Conservation (phyloP, 2,329 filamentous ascomycete species). For the Sporothrix curviconia region DNA sequence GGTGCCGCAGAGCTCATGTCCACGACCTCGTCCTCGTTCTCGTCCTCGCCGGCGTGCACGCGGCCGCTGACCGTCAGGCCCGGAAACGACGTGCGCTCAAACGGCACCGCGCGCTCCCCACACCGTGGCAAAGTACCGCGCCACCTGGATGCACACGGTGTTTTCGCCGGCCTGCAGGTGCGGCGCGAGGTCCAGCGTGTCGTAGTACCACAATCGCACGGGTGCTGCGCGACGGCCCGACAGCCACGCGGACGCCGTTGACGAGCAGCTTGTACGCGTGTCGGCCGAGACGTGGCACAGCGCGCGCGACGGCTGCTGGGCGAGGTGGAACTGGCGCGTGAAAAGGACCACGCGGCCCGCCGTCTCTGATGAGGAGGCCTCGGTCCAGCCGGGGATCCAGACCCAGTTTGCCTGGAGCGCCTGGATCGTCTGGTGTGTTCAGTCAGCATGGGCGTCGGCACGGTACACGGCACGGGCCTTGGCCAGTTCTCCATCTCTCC, state of each 20-base stretch:
- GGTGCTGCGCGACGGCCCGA: constrained; percentile 32
- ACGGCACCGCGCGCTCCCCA: constrained; percentile 27
- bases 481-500: too few species aligned
- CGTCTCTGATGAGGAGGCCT: too few species aligned
- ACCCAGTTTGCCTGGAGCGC: too few species aligned
- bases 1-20: constrained; percentile 11
- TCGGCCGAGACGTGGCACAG: constrained; percentile 29
- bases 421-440: too few species aligned
- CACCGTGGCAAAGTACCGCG: constrained; percentile 25
- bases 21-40: neutral
- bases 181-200: constrained; percentile 25
- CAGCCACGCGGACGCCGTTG: constrained; percentile 29
- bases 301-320: too few species aligned
- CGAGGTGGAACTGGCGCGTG: too few species aligned
- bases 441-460: too few species aligned
- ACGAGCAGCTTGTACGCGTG: constrained; percentile 37
- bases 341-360: too few species aligned
- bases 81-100: constrained; percentile 25
- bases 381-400: too few species aligned
- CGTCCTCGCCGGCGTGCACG: constrained; percentile 20
- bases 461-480: too few species aligned
- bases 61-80: constrained; percentile 28
- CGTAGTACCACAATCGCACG: constrained; percentile 30
- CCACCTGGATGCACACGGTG: constrained; percentile 24
- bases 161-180: constrained; percentile 24